A percentile compares a stretch with the other conserved stretches of the same genome.
phyloP scores from a whole-genome alignment of 345 rosid genomes.

The Citrus australasica region DNA sequence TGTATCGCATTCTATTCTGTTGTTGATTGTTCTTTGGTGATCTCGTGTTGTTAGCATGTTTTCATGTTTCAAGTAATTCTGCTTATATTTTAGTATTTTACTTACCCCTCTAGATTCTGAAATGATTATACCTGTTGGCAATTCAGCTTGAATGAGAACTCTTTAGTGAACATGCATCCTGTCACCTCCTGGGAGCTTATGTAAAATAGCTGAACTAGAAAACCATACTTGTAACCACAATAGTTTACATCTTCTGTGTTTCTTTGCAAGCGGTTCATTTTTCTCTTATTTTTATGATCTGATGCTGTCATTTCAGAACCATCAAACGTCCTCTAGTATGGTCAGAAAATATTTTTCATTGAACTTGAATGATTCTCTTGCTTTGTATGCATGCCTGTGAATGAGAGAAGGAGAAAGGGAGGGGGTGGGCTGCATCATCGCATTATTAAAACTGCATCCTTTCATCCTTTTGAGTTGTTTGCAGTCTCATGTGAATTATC shows the following conservation, averaged over 20 bases:
- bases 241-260: neutral
- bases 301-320: conserved; percentile 7
- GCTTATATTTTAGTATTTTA: neutral
- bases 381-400: neutral
- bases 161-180: neutral
- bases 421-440: neutral
- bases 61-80: conserved; percentile 16
- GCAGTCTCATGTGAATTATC: neutral
- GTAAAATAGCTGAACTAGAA: neutral
- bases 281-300: conserved; percentile 9
- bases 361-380: neutral
- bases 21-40: conserved; percentile 9
- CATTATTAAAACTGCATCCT: neutral
- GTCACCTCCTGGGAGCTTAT: neutral
- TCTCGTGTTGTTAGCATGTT: conserved; percentile 16
- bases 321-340: neutral
- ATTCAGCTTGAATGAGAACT: neutral
- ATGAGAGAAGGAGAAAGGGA: neutral
- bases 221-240: neutral
- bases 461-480: neutral
- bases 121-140: neutral
- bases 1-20: neutral
- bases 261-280: neutral
- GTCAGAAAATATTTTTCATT: neutral
- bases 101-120: neutral